Evolutionary conservation across 1,139 yeast species (phyloP).

Genomic region (Citeromyces siamensis): DNA sequence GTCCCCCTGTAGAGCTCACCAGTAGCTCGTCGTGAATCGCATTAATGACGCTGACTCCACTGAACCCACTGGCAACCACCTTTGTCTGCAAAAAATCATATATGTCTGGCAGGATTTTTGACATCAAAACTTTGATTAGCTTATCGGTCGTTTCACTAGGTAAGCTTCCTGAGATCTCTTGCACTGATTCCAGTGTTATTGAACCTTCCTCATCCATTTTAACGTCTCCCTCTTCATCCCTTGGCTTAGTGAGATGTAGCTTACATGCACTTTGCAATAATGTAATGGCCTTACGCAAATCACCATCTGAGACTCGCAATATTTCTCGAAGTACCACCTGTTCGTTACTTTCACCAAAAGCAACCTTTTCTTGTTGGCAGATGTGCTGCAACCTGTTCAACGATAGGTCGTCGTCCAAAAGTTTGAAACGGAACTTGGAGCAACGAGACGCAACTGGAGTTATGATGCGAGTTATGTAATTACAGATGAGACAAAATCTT

Average conservation of each 20-base stretch:
- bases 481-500: conserved; percentile 87
- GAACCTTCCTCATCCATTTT: conserved; percentile 15
- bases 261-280: conserved; percentile 80
- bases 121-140: conserved; percentile 27
- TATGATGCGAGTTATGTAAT: conserved; percentile 89
- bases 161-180: conserved; percentile 82
- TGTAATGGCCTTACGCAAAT: conserved; percentile 87
- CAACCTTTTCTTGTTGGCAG: conserved; percentile 37
- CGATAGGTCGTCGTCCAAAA: conserved; percentile 63
- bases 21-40: conserved; percentile 73
- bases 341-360: conserved; percentile 26
- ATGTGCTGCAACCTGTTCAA: conserved; percentile 52
- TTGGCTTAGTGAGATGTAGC: conserved; percentile 24
- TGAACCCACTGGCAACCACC: conserved; percentile 69
- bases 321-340: conserved; percentile 48
- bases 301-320: conserved; percentile 67
- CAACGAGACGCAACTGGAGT: conserved; percentile 96
- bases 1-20: conserved; percentile 24
- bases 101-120: conserved; percentile 28
- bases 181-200: conserved; percentile 34
- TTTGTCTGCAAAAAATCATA: conserved; percentile 33
- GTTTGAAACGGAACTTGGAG: conserved; percentile 84
- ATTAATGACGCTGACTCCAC: conserved; percentile 66
- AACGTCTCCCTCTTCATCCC: conserved; percentile 24
- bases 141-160: conserved; percentile 39